These are phyloP conservation scores for Acacia acuminata DNA, from an alignment of 306 rosid species.

Conservation along the genomic window DNA sequence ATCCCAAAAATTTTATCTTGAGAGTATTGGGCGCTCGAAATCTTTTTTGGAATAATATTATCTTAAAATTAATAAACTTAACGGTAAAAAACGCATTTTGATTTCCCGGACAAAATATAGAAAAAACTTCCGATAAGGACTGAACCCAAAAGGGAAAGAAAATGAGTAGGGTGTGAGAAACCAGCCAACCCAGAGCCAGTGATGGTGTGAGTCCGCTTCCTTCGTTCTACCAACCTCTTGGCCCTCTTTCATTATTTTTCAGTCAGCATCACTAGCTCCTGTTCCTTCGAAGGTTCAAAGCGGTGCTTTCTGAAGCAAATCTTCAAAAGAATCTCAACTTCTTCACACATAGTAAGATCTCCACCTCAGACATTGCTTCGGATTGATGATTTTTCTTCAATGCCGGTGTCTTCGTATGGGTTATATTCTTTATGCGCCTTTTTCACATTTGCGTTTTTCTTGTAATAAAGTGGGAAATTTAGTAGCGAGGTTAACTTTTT, in stretches of 20 bases:
- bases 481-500: constrained; percentile 26
- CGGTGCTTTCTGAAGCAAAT: constrained; percentile 3
- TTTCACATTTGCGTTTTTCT: constrained; percentile 18
- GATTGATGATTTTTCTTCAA: constrained; percentile 20
- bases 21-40: too few species aligned
- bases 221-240: not conserved
- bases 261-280: not conserved
- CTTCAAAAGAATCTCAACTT: constrained; percentile 29
- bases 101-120: too few species aligned
- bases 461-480: not conserved
- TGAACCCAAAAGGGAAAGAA: too few species aligned
- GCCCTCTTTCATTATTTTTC: not conserved
- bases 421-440: constrained; percentile 22
- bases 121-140: too few species aligned
- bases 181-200: too few species aligned
- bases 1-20: too few species aligned
- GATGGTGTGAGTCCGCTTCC: not conserved
- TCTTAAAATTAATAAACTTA: too few species aligned
- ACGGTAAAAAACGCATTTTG: too few species aligned
- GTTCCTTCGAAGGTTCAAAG: constrained; percentile 11
- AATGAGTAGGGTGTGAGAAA: too few species aligned
- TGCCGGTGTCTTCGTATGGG: constrained; percentile 11
- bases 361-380: constrained; percentile 5
- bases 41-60: too few species aligned
- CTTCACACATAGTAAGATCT: constrained; percentile 22